Evolutionary conservation across 2,329 filamentous ascomycete genomes (phyloP), one percentile per base, ranked within the genome.

Genomic region (Herpomyces periplanetae): DNA sequence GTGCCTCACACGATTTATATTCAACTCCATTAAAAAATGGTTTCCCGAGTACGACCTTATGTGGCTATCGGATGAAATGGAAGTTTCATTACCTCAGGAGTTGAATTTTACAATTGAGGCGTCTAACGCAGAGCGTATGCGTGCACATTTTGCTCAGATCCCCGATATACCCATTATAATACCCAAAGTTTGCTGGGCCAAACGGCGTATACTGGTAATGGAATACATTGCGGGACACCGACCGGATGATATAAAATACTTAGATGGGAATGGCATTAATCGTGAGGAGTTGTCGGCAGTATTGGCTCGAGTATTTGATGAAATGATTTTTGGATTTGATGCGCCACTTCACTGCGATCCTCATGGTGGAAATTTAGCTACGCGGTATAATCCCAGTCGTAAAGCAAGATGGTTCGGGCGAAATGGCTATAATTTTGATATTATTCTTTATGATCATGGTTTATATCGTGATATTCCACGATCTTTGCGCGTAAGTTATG

Each of bases 11-110:
- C 46, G 53, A 14, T 84, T 80, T 31, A 84, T 73, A 0, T 96
- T 96, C 37, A 57, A 60, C 5, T 80, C 62, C 0, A 43, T 96
- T 24, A 87, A 85, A 39, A 52, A 54, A 23, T 88, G 75, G 45
- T 96, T 96, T 33, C 84, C 84, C 2, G 73, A 91, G 30, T 96
- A 96, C 37, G 80, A 96, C 36, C 48, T 96, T 11, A 73, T 85
- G 32, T 96, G 80, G 80, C 45, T 96, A 5, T 73, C 69, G 1
- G 57, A 60, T 4, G 80, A 96, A 39, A 84, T 96, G 63, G 68
- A 88, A 24, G 41, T 57, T 9, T 88, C 71, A 2, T 42, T 96
- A 4, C 80, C 80, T 0, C 60, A 75, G 34, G 80, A 96, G 38
- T 47, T 96, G 20, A 64, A 96, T 34, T 96, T 96, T 32, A 45